phyloP scores from a whole-genome alignment of 106 monocot species.

The Gastrodia elata region DNA sequence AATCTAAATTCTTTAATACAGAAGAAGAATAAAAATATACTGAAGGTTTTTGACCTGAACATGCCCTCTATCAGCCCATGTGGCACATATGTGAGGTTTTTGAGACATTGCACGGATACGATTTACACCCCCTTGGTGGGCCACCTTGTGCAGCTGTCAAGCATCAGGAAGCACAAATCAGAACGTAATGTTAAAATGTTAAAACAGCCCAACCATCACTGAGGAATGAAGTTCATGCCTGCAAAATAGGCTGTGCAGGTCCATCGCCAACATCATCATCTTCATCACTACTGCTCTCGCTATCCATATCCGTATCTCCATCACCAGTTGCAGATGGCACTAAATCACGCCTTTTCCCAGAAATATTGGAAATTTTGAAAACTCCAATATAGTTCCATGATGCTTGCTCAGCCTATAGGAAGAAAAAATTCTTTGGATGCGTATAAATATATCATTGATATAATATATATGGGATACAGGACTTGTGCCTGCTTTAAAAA shows the following conservation, averaged over 20 bases:
- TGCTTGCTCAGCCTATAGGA: constrained; percentile 27
- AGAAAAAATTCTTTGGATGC: neutral
- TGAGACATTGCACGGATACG: constrained; percentile 83
- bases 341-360: constrained; percentile 73
- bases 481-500: neutral
- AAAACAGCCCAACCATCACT: neutral
- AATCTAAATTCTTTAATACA: neutral
- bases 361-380: constrained; percentile 85
- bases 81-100: constrained; percentile 81
- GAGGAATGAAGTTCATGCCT: constrained; percentile 18
- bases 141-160: constrained; percentile 66
- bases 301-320: constrained; percentile 50
- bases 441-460: neutral
- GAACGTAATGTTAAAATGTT: neutral
- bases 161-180: constrained; percentile 4
- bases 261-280: constrained; percentile 44
- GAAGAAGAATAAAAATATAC: neutral
- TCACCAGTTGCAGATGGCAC: constrained; percentile 44
- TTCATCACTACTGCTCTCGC: constrained; percentile 77
- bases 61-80: constrained; percentile 85
- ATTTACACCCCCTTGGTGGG: constrained; percentile 91
- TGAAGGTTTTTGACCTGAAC: constrained; percentile 56
- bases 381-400: constrained; percentile 83
- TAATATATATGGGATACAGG: neutral
- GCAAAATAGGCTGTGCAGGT: constrained; percentile 52